Evolutionary conservation across 176 grass and related monocot genomes (phyloP).

Genomic region (Neostapfia colusana): DNA sequence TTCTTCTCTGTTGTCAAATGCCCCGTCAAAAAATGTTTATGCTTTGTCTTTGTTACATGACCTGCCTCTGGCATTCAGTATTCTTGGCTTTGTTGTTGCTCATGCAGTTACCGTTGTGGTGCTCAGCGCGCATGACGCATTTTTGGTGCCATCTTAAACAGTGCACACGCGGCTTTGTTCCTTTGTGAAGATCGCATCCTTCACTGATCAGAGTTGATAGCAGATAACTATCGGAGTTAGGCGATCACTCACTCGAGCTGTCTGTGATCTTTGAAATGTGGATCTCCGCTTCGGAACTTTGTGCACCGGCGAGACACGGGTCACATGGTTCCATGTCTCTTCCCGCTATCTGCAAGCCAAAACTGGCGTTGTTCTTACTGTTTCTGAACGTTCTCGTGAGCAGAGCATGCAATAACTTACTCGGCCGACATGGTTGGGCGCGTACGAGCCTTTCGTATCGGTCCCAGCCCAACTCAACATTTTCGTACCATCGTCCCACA

Average conservation of each 20-base stretch:
- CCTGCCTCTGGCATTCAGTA: neutral
- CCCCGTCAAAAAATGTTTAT: no score
- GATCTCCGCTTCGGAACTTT: neutral
- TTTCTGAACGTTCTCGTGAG: neutral
- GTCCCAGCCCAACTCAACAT: neutral
- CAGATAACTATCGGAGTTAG: no score
- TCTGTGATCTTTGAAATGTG: neutral
- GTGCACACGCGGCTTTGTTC: no score
- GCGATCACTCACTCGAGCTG: neutral
- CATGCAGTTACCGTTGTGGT: no score
- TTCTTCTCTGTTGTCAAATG: neutral
- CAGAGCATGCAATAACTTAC: neutral
- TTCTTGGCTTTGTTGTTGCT: no score
- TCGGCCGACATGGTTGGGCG: no score
- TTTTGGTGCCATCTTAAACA: no score
- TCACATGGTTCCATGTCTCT: constrained; percentile 16
- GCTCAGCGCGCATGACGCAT: no score
- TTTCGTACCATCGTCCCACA: no score
- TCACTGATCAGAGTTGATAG: neutral
- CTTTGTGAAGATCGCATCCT: neutral
- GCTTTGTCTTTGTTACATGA: neutral
- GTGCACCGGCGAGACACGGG: neutral
- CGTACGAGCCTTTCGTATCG: neutral
- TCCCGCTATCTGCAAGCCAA: constrained; percentile 3
- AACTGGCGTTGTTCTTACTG: neutral